Base-by-base conservation (phyloP, 257 asterid genomes). In the Lycium ferocissimum region DNA sequence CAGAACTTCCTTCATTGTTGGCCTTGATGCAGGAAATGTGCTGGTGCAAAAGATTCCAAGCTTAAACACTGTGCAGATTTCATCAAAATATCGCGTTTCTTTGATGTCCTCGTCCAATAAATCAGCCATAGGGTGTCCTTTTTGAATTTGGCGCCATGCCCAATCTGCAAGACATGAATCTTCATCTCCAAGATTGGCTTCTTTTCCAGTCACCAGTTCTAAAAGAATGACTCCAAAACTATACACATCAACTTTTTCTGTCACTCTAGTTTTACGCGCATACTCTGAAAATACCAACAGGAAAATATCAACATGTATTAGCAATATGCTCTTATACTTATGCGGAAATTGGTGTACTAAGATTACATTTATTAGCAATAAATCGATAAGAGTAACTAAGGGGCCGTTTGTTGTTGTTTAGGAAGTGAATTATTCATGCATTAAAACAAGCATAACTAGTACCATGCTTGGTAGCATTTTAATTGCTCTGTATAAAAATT, bases 171-270 rank as follows among this genome's bases (percentile, higher is more conserved):
- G 81, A 33, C 81, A 73, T 2, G 58, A 73, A 20, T 73, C 81
- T 56, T 73, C 81, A 18, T 73, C 81, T 43, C 56, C 81, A 53
- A 43, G 20, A 53, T 73, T 73, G 37, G 81, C 58, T 26, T 73
- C 81, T 73, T 53, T 73, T 43, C 94, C 94, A 4, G 93, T 90
- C 65, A 88, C 92, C 59, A 92, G 86, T 83, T 92, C 94, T 51
- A 91, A 67, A 14, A 91, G 88, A 51, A 91, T 92, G 4, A 91
- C 94, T 15, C 94, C 93, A 10, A 90, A 92, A 87, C 93, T 90
- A 62, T 90, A 92, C 22, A 92, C 93, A 20, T 90, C 94, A n/a
- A 89, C 83, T 79, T 90, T 92, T 86, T 90, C 92, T 35, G 86
- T 83, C 87, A 90, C 94, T 79, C 71, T 90, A 11, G 89, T 88